These are phyloP conservation scores for Excoecaria cochinchinensis DNA, from an alignment of 345 rosid genomes.

Conservation along the genomic window DNA sequence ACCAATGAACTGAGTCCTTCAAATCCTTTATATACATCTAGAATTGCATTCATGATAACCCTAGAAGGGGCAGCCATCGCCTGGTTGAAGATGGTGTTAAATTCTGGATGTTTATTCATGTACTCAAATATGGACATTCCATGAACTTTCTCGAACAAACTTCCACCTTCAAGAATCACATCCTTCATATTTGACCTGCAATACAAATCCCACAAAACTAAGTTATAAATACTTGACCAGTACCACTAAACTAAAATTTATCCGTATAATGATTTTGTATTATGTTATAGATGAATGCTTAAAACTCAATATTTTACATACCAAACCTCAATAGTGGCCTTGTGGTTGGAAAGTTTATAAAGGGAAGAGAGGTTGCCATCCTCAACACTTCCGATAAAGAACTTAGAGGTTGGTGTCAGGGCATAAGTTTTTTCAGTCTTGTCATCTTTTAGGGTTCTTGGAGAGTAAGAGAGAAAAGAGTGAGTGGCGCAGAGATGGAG, in stretches of 20 bases:
- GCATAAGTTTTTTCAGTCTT: constrained; percentile 28
- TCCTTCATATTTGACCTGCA: constrained; percentile 22
- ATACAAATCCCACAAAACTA: not conserved
- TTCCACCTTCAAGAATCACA: constrained; percentile 24
- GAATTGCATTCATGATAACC: constrained; percentile 8
- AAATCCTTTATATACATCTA: constrained; percentile 24
- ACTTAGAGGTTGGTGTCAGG: constrained; percentile 25
- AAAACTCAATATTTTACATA: too few species aligned
- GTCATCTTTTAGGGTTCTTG: constrained; percentile 14
- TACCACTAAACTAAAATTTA: too few species aligned
- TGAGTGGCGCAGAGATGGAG: constrained; percentile 28
- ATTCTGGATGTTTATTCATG: not conserved
- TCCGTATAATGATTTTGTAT: too few species aligned
- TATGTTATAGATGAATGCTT: too few species aligned
- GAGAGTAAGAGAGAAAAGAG: constrained; percentile 22
- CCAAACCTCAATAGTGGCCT: not conserved
- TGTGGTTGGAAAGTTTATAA: constrained; percentile 9
- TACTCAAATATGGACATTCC: constrained; percentile 18
- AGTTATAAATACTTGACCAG: too few species aligned
- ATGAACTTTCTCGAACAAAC: constrained; percentile 15
- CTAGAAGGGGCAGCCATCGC: constrained; percentile 12
- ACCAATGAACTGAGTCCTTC: constrained; percentile 19
- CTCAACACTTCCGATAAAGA: constrained; percentile 21
- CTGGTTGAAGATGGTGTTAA: constrained; percentile 8
- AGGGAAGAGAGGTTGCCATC: constrained; percentile 19